Conservation (phyloP, 2,329 filamentous ascomycete species). For the Lecanicillium sp. region DNA sequence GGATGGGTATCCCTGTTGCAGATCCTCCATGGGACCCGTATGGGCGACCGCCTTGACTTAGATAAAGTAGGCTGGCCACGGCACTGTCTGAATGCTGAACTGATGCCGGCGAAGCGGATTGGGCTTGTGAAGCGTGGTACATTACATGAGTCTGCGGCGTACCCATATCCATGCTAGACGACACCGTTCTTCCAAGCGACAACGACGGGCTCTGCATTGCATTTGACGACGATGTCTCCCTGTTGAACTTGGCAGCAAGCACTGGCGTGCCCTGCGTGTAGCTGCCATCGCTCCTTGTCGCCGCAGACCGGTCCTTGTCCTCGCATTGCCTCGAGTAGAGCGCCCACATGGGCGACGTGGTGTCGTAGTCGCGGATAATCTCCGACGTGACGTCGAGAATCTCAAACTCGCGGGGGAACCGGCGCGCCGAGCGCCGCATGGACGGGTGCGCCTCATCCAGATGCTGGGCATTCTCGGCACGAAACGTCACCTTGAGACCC, state of each 20-base stretch:
- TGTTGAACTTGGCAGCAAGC: background rate
- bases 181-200: background rate
- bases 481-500: conserved; percentile 33
- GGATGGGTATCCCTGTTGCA: conserved; percentile 1
- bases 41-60: conserved; percentile 27
- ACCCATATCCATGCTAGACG: conserved; percentile 11
- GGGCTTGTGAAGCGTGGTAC: conserved; percentile 2
- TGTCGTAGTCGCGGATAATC: conserved; percentile 30
- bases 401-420: conserved; percentile 26
- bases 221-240: background rate
- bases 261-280: conserved; percentile 5
- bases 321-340: background rate
- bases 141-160: conserved; percentile 18
- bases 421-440: conserved; percentile 26
- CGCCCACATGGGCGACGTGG: conserved; percentile 9
- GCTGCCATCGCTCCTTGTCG: conserved; percentile 1
- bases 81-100: conserved; percentile 28
- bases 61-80: conserved; percentile 30
- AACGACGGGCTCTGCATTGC: background rate
- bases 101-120: conserved; percentile 1
- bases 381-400: conserved; percentile 33
- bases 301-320: background rate
- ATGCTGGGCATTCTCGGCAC: conserved; percentile 30
- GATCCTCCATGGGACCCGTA: conserved; percentile 5
- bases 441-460: conserved; percentile 28